phyloP scores from a whole-genome alignment of 495 filamentous ascomycete species.

The Neurospora tetrasperma region DNA sequence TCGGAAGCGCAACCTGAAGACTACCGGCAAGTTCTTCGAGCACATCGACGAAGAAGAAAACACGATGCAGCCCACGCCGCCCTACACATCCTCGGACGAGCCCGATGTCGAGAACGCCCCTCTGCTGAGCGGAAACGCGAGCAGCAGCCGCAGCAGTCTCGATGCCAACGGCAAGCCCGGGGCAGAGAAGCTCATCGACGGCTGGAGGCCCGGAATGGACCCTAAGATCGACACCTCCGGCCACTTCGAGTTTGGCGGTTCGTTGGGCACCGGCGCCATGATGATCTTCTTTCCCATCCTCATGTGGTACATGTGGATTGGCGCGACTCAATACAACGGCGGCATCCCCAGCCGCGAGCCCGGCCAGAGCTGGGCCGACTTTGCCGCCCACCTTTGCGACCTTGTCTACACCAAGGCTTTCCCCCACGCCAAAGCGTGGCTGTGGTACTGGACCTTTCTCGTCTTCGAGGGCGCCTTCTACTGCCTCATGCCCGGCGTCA shows the following conservation, averaged over 20 bases:
- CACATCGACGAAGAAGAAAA: conserved; percentile 31
- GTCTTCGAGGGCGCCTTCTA: conserved; percentile 75
- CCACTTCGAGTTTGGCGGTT: conserved; percentile 83
- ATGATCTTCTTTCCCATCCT: conserved; percentile 87
- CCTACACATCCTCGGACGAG: conserved; percentile 19
- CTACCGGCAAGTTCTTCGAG: conserved; percentile 34
- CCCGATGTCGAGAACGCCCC: conserved; percentile 18
- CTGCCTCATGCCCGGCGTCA: conserved; percentile 73
- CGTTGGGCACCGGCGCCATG: conserved; percentile 62
- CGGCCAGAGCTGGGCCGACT: conserved; percentile 57
- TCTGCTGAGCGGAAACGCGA: conserved; percentile 11
- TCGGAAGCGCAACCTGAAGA: conserved; percentile 20
- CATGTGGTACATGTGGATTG: conserved; percentile 99
- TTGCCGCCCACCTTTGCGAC: conserved; percentile 52
- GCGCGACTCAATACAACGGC: conserved; percentile 81
- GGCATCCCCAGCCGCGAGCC: conserved; percentile 58
- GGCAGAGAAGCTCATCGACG: conserved; percentile 46
- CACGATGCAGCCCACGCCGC: conserved; percentile 12
- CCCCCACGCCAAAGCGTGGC: conserved; percentile 70
- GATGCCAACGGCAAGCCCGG: conserved; percentile 18
- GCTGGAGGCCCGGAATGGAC: conserved; percentile 58
- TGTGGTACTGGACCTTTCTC: conserved; percentile 88
- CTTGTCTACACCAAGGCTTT: conserved; percentile 75
- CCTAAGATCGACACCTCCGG: conserved; percentile 71
- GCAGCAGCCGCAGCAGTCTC: conserved; percentile 14